phyloP scores from a whole-genome alignment of 73 alveolate species.

The Stentor roeselii region DNA sequence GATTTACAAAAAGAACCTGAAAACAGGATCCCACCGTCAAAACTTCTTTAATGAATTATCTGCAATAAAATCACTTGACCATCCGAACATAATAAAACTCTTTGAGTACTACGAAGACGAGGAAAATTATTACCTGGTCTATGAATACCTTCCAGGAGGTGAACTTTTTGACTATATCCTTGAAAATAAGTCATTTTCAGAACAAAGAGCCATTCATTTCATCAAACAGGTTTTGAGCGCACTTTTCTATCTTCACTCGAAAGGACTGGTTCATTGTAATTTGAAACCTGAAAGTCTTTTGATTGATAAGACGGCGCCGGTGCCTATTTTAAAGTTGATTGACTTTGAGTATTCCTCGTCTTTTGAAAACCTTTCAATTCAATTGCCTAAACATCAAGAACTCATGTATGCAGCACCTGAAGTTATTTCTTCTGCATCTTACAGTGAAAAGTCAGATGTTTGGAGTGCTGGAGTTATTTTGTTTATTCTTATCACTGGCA shows the following conservation, averaged over 20 bases:
- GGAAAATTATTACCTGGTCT: constrained; percentile 68
- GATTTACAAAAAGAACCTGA: neutral
- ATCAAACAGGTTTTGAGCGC: neutral
- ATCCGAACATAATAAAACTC: constrained; percentile 84
- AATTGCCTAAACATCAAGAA: neutral
- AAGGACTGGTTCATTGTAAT: neutral
- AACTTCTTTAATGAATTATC: neutral
- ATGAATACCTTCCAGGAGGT: constrained; percentile 72
- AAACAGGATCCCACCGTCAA: neutral
- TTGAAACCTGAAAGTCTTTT: neutral
- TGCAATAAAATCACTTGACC: constrained; percentile 35
- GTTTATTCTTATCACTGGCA: neutral
- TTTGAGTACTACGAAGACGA: constrained; percentile 81
- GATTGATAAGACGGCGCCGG: neutral
- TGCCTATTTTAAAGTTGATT: neutral
- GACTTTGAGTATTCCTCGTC: neutral
- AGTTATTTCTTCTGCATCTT: neutral
- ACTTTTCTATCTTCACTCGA: neutral
- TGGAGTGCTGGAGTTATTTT: neutral
- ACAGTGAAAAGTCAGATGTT: neutral
- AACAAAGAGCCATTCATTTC: neutral
- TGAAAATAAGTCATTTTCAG: neutral
- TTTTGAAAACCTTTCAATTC: neutral
- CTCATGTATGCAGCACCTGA: neutral
- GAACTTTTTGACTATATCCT: constrained; percentile 58